Conservation (phyloP, 2,329 filamentous ascomycete genomes). For the Daldinia sp. region DNA sequence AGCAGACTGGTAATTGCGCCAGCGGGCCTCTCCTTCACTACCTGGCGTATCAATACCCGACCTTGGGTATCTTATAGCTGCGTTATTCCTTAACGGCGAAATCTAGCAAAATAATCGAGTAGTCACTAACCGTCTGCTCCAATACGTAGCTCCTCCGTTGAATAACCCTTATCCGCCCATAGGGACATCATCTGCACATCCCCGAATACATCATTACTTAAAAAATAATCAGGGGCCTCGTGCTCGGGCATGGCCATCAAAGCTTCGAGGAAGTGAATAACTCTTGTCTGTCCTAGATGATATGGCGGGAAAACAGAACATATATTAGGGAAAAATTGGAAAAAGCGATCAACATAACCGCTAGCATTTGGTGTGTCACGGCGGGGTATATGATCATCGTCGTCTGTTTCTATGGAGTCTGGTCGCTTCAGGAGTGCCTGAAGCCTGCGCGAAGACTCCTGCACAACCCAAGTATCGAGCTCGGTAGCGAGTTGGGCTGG, state of each 20-base stretch:
- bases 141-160: conserved; percentile 15
- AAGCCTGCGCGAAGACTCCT: conserved; percentile 15
- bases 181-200: conserved; percentile 17
- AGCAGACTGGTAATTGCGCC: conserved; percentile 30
- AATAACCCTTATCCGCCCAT: conserved; percentile 12
- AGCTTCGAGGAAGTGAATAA: conserved; percentile 19
- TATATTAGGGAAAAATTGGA: conserved; percentile 23
- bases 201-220: neutral
- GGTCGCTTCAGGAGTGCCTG: conserved; percentile 9
- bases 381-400: neutral
- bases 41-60: conserved; percentile 15
- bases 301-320: conserved; percentile 23
- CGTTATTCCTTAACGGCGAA: neutral
- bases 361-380: conserved; percentile 17
- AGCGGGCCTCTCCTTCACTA: conserved; percentile 19
- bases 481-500: conserved; percentile 9
- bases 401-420: conserved; percentile 12
- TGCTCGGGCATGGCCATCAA: conserved; percentile 19
- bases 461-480: conserved; percentile 23
- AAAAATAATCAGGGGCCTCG: conserved; percentile 16
- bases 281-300: conserved; percentile 14
- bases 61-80: conserved; percentile 18
- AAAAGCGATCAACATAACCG: conserved; percentile 22
- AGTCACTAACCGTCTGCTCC: conserved; percentile 20
- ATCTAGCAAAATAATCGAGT: neutral